Percentiles rank a stretch among this genome's conserved stretches.
Conservation (phyloP, 2,329 filamentous ascomycete genomes). For the Apiospora aurea region DNA sequence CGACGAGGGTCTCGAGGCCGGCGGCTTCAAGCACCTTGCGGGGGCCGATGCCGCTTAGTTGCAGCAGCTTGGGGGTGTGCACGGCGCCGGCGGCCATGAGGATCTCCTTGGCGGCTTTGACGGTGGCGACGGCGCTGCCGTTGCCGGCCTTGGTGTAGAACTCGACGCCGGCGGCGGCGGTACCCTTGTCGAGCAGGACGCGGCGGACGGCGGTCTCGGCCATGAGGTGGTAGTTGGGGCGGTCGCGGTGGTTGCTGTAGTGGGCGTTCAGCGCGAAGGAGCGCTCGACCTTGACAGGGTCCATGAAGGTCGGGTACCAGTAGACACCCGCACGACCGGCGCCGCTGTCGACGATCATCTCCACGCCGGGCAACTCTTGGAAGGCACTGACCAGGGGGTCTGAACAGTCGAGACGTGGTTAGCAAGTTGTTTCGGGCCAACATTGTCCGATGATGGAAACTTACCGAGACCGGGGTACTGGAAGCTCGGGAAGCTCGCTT, state of each 20-base stretch:
- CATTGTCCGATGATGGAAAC: not conserved
- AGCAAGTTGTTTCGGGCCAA: too few relatives aligned
- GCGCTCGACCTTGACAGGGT: conserved; percentile 44
- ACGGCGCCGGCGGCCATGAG: conserved; percentile 52
- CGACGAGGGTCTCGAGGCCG: conserved; percentile 49
- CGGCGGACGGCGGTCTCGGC: conserved; percentile 41
- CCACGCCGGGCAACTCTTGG: conserved; percentile 46
- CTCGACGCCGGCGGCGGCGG: conserved; percentile 41
- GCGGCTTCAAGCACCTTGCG: conserved; percentile 50
- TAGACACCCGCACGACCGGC: conserved; percentile 49
- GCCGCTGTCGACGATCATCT: conserved; percentile 48
- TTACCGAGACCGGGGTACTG: conserved; percentile 45
- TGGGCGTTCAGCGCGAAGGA: conserved; percentile 50
- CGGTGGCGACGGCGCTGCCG: conserved; percentile 31
- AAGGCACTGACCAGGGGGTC: conserved; percentile 45
- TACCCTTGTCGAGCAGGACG: conserved; percentile 37
- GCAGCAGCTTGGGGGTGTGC: conserved; percentile 47
- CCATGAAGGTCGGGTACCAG: conserved; percentile 52
- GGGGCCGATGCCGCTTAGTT: conserved; percentile 48
- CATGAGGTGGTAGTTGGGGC: conserved; percentile 43
- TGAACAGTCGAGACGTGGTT: not conserved
- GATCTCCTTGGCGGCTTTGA: conserved; percentile 48
- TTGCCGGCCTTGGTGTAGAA: conserved; percentile 36
- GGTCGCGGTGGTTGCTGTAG: conserved; percentile 37
- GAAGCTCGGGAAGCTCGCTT: conserved; percentile 47